Base-by-base conservation (phyloP, 192 early-diverging fungal species). In the Gorgonomyces haynaldii region DNA sequence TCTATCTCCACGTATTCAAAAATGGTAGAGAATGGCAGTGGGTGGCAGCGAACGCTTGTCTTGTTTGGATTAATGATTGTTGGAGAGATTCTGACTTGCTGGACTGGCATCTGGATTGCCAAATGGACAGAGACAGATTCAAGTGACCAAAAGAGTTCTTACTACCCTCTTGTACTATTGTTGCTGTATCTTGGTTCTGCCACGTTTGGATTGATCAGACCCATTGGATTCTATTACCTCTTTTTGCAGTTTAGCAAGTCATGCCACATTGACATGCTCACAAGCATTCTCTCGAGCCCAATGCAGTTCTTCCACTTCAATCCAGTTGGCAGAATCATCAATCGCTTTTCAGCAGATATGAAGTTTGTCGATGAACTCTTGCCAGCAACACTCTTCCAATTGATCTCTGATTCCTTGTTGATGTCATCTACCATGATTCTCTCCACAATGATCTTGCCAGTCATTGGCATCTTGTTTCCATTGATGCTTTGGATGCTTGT, bases 121-220 rank as follows among this genome's bases (percentile, higher is more conserved):
- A 0, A 52, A 37, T 3, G 67, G 61, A 15, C 76, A 82, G 46
- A 21, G 41, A 3, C 28, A 46, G 1, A 42, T 54, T 4, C n/a
- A n/a, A n/a, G n/a, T n/a, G n/a, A n/a, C 13, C n/a, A 35, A 12
- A 65, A 76, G 39, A 66, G 79, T n/a, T 72, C 84, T 67, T 59
- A 82, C 44, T 52, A 65, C 17, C 78, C 69, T 30, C 69, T 82
- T 45, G 61, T 67, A 3, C 67, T 72, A 0, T 5, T 61, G 16
- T 55, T 88, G 26, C 61, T 87, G 68, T 70, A 80, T 5, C 68
- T 83, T 15, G 48, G 86, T 6, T 42, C 86, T 49, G 75, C 82
- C 3, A 84, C 85, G 0, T 86, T n/a, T n/a, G n/a, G n/a, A n/a
- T n/a, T n/a, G n/a, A n/a, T 42, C 80, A 65, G 82, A 1, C 62